Percentiles rank a stretch among this genome's conserved stretches.
Evolutionary conservation across 1,284 basidiomycete species (phyloP).

Genomic region (Exobasidium cylindrosporum): DNA sequence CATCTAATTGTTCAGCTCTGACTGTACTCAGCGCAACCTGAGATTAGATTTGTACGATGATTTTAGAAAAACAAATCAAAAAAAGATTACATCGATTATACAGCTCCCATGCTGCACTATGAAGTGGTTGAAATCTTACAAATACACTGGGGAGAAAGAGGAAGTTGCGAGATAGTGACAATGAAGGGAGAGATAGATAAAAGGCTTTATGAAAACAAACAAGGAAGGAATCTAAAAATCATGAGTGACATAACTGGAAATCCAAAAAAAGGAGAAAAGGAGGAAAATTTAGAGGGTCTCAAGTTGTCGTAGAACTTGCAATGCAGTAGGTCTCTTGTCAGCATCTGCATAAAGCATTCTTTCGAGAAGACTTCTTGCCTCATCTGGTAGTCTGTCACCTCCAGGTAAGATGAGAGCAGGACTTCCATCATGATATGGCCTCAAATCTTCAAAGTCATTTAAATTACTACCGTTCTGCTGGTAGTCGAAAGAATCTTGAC

Average conservation of each 20-base stretch:
- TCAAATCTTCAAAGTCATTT: slow-evolving; percentile 11
- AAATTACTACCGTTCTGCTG: not conserved
- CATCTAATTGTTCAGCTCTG: not conserved
- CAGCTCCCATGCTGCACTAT: too few relatives aligned
- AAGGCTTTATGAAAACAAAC: not conserved
- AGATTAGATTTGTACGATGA: slow-evolving; percentile 1
- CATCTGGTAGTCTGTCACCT: slow-evolving; percentile 44
- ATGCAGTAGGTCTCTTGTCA: slow-evolving; percentile 31
- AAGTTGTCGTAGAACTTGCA: not conserved
- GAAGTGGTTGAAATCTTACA: not conserved
- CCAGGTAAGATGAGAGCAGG: slow-evolving; percentile 49
- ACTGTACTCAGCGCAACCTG: too few relatives aligned
- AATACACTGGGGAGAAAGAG: not conserved
- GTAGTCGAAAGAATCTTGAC: not conserved
- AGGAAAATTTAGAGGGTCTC: not conserved
- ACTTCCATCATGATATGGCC: slow-evolving; percentile 40
- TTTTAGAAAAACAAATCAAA: not conserved
- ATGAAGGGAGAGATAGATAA: not conserved
- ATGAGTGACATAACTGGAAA: not conserved
- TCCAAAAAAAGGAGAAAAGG: slow-evolving; percentile 3
- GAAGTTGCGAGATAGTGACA: not conserved
- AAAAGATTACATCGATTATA: too few relatives aligned
- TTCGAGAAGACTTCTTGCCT: slow-evolving; percentile 37
- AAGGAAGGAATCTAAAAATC: not conserved
- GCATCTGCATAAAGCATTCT: slow-evolving; percentile 38